Evolutionary conservation across 352 stramenopile species (phyloP).

Genomic region (Phytophthora litchii): DNA sequence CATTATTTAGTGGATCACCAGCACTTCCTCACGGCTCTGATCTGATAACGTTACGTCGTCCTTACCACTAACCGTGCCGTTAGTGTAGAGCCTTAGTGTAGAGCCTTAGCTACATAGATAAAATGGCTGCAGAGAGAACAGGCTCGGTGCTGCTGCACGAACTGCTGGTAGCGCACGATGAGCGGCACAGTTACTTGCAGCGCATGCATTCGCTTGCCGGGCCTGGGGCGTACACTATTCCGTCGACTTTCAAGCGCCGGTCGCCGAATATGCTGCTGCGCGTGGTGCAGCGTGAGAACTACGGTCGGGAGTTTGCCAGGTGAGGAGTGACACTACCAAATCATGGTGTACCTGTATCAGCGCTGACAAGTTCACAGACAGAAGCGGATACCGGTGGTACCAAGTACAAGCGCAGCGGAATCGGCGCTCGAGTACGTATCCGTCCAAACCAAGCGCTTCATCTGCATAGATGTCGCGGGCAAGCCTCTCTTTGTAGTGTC

Average conservation of each 20-base stretch:
- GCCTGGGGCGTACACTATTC: constrained; percentile 62
- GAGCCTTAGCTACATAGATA: constrained; percentile 2
- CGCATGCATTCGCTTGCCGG: constrained; percentile 49
- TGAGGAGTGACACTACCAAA: constrained; percentile 9
- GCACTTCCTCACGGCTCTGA: constrained; percentile 13
- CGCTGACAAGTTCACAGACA: constrained; percentile 26
- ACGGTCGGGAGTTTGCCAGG: constrained; percentile 66
- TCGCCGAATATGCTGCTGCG: constrained; percentile 45
- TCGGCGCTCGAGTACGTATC: constrained; percentile 20
- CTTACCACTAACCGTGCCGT: constrained; percentile 6
- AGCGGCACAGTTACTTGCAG: constrained; percentile 60
- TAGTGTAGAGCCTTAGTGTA: too few species aligned
- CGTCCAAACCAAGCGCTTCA: constrained; percentile 5
- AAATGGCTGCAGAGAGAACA: constrained; percentile 29
- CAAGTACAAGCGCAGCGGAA: constrained; percentile 5
- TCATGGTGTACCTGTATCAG: constrained; percentile 5
- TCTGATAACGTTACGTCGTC: constrained; percentile 15
- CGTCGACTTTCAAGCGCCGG: constrained; percentile 50
- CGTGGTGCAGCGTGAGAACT: constrained; percentile 53
- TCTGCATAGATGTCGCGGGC: constrained; percentile 25
- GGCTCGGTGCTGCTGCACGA: constrained; percentile 17
- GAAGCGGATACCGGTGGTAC: constrained; percentile 23
- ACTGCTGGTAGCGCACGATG: constrained; percentile 28
- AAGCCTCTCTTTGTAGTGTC: constrained; percentile 18
- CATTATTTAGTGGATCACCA: too few species aligned